Percentiles rank a stretch among this genome's conserved stretches.
Evolutionary conservation across 495 filamentous ascomycete genomes (phyloP).

Genomic region (Chlorociboria aeruginascens): DNA sequence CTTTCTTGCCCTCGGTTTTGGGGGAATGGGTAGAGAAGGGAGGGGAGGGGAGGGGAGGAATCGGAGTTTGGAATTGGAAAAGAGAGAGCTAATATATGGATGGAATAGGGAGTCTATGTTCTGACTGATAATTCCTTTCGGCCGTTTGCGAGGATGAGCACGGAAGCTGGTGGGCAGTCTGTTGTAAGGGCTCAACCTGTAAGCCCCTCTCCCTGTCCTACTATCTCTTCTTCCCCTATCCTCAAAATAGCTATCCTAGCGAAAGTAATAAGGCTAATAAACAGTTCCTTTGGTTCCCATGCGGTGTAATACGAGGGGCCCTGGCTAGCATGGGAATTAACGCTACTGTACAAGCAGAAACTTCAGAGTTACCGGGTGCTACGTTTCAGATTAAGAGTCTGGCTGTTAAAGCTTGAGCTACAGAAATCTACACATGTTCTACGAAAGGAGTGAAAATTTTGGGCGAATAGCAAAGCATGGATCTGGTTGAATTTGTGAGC

Average conservation of each 20-base stretch:
- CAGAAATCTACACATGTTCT: background rate
- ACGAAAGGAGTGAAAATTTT: background rate
- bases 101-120: conserved; percentile 75
- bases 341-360: conserved; percentile 83
- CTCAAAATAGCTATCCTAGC: background rate
- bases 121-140: conserved; percentile 89
- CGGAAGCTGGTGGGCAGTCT: conserved; percentile 57
- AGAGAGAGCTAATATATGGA: background rate
- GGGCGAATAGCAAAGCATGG: background rate
- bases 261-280: background rate
- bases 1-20: background rate
- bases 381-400: conserved; percentile 94
- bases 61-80: no score
- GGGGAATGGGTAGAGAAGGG: background rate
- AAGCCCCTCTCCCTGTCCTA: conserved; percentile 16
- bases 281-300: conserved; percentile 90
- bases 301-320: conserved; percentile 79
- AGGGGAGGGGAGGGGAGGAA: background rate
- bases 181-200: conserved; percentile 71
- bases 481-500: background rate
- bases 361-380: conserved; percentile 70
- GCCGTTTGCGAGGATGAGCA: conserved; percentile 77
- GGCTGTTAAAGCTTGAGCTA: conserved; percentile 36
- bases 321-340: conserved; percentile 82
- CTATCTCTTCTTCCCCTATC: conserved; percentile 1